A percentile compares a stretch with the other conserved stretches of the same genome.
Evolutionary conservation across 2,329 filamentous ascomycete genomes (phyloP).

Genomic region (Zymoseptoria passerinii): DNA sequence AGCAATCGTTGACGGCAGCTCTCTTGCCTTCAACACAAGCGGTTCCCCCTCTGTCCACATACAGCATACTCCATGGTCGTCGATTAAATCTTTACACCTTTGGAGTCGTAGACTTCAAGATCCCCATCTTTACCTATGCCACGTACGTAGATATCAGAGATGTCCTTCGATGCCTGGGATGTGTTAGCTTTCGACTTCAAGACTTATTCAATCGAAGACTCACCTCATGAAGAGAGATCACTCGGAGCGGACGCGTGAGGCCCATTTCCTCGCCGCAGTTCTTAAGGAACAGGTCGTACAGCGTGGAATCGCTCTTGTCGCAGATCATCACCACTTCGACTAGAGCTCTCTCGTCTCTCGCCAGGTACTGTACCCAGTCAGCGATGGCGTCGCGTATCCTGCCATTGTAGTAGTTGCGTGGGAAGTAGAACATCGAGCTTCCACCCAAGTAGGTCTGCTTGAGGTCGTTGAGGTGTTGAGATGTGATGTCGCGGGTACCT

Average conservation of each 20-base stretch:
- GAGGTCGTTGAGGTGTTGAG: not conserved
- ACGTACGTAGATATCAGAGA: not conserved
- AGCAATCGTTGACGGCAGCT: too few species aligned
- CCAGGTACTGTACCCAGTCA: not conserved
- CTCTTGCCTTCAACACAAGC: too few species aligned
- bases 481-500: not conserved
- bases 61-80: too few species aligned
- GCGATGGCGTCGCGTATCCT: not conserved
- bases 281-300: not conserved
- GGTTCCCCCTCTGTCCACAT: too few species aligned
- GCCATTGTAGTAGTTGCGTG: not conserved
- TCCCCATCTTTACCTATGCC: not conserved
- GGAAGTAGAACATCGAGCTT: not conserved
- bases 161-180: not conserved
- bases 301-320: not conserved
- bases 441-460: slow-evolving; percentile 1
- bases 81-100: not conserved
- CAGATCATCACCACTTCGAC: not conserved
- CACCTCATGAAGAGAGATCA: not conserved
- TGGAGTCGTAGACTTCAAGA: not conserved
- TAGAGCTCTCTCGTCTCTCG: not conserved
- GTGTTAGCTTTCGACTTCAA: not conserved
- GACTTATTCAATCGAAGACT: not conserved
- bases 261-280: not conserved
- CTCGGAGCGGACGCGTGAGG: not conserved